Base-by-base conservation (phyloP, 108 stramenopile genomes). In the Cyclostephanos invisitatus region DNA sequence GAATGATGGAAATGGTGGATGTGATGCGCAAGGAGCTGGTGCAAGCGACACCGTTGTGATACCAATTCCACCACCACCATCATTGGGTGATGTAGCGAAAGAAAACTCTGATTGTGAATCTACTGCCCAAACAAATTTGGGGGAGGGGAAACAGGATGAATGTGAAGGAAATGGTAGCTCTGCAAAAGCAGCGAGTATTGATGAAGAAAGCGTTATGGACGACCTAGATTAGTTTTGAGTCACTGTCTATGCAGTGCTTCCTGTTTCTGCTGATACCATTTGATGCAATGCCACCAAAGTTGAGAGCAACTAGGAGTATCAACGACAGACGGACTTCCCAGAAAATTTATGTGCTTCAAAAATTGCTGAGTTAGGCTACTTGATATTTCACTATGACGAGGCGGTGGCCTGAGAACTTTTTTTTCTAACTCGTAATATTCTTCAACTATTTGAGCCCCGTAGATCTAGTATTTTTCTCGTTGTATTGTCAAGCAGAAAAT, bases 401-500 rank as follows among this genome's bases (percentile, higher is more conserved):
- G 7, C 8, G 9, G 40, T 11, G 7, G 8, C 40, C 40, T 40
- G 40, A 40, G 3, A 40, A 8, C 40, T 40, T 8, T 8, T 40
- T 1, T 40, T 40, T 1, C 9, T 8, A 40, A 40, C 40, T 40
- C 40, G 40, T 40, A 40, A 40, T 0, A 15, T 3, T 14, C 12
- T 14, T 46, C 44, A 46, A 15, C 3, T 46, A 46, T 46, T 46
- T 46, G 44, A 14, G 15, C 40, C 11, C 12, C 44, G 44, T 1
- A 46, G 2, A 15, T 46, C 0, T n/a, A 84, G n/a, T 58, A 73
- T 65, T 42, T 72, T 62, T 38, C 92, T 81, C 35, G 77, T 87
- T 27, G 88, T 83, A 47, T 74, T 74, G 67, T 93, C 87, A 68
- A 93, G 72, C 25, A 84, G 53, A 9, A 71, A 58, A 62, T 93